Base-by-base conservation (phyloP, 2,329 filamentous ascomycete species). In the Sodiomyces alkalinus region DNA sequence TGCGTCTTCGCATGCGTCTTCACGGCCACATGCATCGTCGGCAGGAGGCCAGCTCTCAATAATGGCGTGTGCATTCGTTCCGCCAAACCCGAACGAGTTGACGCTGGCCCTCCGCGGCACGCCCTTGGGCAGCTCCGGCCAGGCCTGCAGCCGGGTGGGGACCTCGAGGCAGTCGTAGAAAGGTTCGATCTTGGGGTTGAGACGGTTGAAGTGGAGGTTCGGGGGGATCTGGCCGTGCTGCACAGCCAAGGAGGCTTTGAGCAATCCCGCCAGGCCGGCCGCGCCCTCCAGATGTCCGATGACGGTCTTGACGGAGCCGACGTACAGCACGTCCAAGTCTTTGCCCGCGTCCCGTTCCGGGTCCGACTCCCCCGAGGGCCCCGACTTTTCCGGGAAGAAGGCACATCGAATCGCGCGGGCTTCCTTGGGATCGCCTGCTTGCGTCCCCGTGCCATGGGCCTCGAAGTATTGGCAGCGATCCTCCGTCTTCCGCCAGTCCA, bases 371-470 rank as follows among this genome's bases (percentile, higher is more conserved):
- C 31, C 30, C 27, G 33, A 19, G 10, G 37, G n/a, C 39, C 7
- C 36, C 9, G 4, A 26, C 27, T 12, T 32, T 19, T 3, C 5
- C 29, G 33, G 22, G 11, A 32, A 30, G 22, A 37, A 34, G 8
- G 27, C 32, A 2, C 6, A 14, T 7, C 11, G 7, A 5, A 58
- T 42, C 3, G 50, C 52, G 3, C 31, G 24, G 5, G 47, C 44
- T 23, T 59, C 56, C 6, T 46, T 34, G 0, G 52, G 49, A 30
- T 60, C 55, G 1, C 56, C 56, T 1, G 42, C 43, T 4, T 37
- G 32, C 3, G 55, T 60, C 1, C 53, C 53, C 0, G 55, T 57
- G 2, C 53, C 55, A 24, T 60, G 55, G 12, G 43, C 44, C 29
- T 48, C 44, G 17, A 50, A 33, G 22, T 39, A 39, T 11, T 34